These are phyloP conservation scores for Saccharomycopsis fodiens DNA, from an alignment of 805 yeast species.

Conservation along the genomic window DNA sequence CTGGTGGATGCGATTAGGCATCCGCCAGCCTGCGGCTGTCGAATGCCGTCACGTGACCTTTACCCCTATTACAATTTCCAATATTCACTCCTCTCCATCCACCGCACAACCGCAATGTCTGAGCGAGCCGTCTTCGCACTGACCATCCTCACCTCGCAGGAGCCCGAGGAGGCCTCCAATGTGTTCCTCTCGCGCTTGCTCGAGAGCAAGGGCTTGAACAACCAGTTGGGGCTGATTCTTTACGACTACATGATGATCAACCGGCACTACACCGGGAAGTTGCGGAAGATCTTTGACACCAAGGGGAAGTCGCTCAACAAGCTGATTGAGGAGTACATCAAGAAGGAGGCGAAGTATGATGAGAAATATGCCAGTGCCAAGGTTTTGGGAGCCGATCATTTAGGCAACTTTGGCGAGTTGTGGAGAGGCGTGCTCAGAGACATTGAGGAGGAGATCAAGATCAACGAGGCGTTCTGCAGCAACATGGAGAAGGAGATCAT, in stretches of 20 bases:
- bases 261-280: slow-evolving; percentile 18
- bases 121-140: slow-evolving; percentile 20
- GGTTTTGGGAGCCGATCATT: slow-evolving; percentile 11
- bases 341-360: slow-evolving; percentile 18
- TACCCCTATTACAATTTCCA: no score
- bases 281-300: slow-evolving; percentile 17
- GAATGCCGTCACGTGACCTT: no score
- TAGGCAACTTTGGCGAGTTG: slow-evolving; percentile 15
- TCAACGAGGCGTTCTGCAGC: slow-evolving; percentile 17
- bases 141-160: slow-evolving; percentile 15
- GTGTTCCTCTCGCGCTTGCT: slow-evolving; percentile 22
- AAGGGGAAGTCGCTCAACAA: slow-evolving; percentile 18
- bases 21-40: no score
- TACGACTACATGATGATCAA: slow-evolving; percentile 42
- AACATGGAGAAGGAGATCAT: slow-evolving; percentile 20
- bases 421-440: slow-evolving; percentile 19
- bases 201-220: slow-evolving; percentile 31
- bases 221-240: slow-evolving; percentile 37
- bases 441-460: slow-evolving; percentile 17
- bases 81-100: no score
- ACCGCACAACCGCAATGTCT: no score
- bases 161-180: slow-evolving; percentile 16
- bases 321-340: slow-evolving; percentile 18
- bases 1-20: no score
- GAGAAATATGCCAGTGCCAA: slow-evolving; percentile 11